Evolutionary conservation across 257 asterid genomes (phyloP).

Genomic region (Dorcoceras hygrometricum): DNA sequence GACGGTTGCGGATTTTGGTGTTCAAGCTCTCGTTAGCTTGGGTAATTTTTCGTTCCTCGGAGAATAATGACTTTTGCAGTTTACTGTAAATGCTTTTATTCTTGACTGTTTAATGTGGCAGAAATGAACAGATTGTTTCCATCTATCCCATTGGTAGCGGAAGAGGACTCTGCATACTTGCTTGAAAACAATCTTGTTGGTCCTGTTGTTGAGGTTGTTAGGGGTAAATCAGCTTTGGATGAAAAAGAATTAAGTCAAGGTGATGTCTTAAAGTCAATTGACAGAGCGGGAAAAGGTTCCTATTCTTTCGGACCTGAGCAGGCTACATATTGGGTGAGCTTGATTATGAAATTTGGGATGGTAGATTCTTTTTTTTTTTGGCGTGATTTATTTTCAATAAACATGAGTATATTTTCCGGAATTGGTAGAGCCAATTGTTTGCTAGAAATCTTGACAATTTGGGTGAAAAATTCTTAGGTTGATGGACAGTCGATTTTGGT

Average conservation of each 20-base stretch:
- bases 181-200: constrained; percentile 68
- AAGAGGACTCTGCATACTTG: constrained; percentile 84
- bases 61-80: not conserved
- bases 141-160: constrained; percentile 87
- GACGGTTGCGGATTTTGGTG: constrained; percentile 94
- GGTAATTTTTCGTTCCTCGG: constrained; percentile 40
- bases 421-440: constrained; percentile 12
- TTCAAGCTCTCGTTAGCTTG: constrained; percentile 90
- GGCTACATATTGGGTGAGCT: constrained; percentile 90
- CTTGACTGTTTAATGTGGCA: constrained; percentile 28
- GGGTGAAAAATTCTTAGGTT: not conserved
- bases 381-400: not conserved
- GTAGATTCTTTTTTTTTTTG: constrained; percentile 3
- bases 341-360: constrained; percentile 6
- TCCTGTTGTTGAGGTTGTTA: constrained; percentile 63
- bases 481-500: constrained; percentile 2
- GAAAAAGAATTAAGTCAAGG: constrained; percentile 44
- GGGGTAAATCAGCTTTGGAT: constrained; percentile 39
- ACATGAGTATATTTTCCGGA: not conserved
- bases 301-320: constrained; percentile 57
- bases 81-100: not conserved
- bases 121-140: constrained; percentile 78
- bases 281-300: constrained; percentile 89
- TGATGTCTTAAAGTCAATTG: constrained; percentile 74
- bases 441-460: constrained; percentile 3